Percentiles rank a stretch among this genome's conserved stretches.
phyloP scores from a whole-genome alignment of 176 grass and related monocot genomes.

The Zea mays region DNA sequence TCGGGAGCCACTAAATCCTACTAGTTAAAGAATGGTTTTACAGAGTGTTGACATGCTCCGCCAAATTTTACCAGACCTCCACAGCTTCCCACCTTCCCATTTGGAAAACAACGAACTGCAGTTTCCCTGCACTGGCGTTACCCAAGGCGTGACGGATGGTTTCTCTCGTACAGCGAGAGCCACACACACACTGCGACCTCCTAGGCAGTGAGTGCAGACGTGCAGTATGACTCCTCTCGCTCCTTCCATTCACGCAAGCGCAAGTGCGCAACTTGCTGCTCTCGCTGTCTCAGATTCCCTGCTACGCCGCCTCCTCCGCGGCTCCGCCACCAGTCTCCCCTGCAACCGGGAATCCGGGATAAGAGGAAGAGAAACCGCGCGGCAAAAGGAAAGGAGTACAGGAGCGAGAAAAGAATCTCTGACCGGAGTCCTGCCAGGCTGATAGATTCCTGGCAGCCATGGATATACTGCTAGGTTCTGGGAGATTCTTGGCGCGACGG shows the following conservation, averaged over 20 bases:
- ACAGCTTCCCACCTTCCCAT: not conserved
- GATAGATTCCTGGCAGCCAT: conserved; percentile 25
- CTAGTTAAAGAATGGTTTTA: too few relatives aligned
- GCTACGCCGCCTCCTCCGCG: conserved; percentile 8
- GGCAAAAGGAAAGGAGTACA: conserved; percentile 9
- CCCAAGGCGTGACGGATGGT: conserved; percentile 23
- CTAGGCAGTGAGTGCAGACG: not conserved
- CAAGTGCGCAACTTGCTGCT: conserved; percentile 14
- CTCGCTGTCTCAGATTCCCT: not conserved
- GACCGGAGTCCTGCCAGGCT: not conserved
- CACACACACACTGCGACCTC: conserved; percentile 25
- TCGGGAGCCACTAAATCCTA: too few relatives aligned
- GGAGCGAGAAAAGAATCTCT: conserved; percentile 2
- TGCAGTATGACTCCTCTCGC: not conserved
- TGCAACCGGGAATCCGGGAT: not conserved
- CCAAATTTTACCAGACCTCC: not conserved
- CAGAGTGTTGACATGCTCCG: too few relatives aligned
- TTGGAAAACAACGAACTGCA: not conserved
- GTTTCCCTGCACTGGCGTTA: not conserved
- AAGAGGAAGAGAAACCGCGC: not conserved
- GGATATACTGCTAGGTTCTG: conserved; percentile 45
- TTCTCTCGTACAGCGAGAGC: conserved; percentile 26
- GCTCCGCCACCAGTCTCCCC: conserved; percentile 2
- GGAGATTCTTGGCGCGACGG: conserved; percentile 50
- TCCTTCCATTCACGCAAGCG: conserved; percentile 36